Percentiles rank a stretch among this genome's conserved stretches.
Conservation (phyloP, 768 basidiomycete species). For the Auriscalpium microsporum region DNA sequence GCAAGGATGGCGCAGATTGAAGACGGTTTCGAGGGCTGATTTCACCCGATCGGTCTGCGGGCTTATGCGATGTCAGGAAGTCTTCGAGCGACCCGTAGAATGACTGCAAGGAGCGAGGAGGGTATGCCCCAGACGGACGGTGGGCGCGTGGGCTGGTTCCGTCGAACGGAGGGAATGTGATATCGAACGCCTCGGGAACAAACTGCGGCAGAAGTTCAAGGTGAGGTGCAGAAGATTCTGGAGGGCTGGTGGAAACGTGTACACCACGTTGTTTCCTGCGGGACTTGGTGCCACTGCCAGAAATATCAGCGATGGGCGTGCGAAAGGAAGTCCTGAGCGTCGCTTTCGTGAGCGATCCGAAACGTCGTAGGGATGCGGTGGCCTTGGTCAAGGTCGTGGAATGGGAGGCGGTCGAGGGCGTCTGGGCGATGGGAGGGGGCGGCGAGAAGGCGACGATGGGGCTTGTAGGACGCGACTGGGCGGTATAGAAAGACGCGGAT, state of each 20-base stretch:
- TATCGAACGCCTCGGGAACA: slow-evolving; percentile 11
- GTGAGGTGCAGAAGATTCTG: slow-evolving; percentile 1
- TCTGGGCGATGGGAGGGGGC: not conserved
- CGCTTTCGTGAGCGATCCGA: slow-evolving; percentile 11
- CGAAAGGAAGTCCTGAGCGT: slow-evolving; percentile 13
- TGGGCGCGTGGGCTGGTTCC: slow-evolving; percentile 5
- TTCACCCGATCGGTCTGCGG: slow-evolving; percentile 3
- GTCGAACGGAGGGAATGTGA: slow-evolving; percentile 10
- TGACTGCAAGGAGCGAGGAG: slow-evolving; percentile 13
- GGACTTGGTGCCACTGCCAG: not conserved
- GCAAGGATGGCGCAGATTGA: slow-evolving; percentile 13
- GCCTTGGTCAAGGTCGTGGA: slow-evolving; percentile 13
- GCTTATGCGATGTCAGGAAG: slow-evolving; percentile 13
- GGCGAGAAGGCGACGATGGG: not conserved
- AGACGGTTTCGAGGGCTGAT: slow-evolving; percentile 10
- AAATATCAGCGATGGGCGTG: slow-evolving; percentile 9
- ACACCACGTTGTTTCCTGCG: slow-evolving; percentile 7
- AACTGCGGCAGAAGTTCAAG: slow-evolving; percentile 9
- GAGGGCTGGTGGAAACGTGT: slow-evolving; percentile 8
- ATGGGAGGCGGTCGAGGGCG: slow-evolving; percentile 6
- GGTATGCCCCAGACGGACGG: slow-evolving; percentile 3
- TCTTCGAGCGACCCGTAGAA: slow-evolving; percentile 16
- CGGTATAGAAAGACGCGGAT: slow-evolving; percentile 14
- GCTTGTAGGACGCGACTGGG: slow-evolving; percentile 10
- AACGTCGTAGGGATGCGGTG: slow-evolving; percentile 11